Base-by-base conservation (phyloP, 2,329 filamentous ascomycete species). In the Raffaelea albimanens region DNA sequence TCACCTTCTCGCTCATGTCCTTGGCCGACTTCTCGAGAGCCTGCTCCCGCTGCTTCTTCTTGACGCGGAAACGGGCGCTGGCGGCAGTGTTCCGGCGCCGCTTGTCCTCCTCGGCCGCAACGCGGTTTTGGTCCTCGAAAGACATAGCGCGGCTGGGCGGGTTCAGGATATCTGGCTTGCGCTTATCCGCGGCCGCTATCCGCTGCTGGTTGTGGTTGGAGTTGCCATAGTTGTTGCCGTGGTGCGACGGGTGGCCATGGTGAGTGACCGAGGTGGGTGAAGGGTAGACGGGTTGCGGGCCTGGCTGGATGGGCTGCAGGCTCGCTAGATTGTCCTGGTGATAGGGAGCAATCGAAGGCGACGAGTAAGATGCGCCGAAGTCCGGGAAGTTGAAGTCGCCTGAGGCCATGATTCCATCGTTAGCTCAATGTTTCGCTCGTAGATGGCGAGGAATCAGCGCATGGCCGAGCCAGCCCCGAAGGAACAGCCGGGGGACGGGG, bases 31-130 rank as follows among this genome's bases (percentile, higher is more conserved):
- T 81, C 65, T 91, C 87, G 45, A 94, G 79, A 9, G 86, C 84
- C 65, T 90, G 85, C 70, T 95, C 88, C 44, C 88, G 83, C 68
- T 93, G 87, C 79, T 95, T 95, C 83, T 95, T 95, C 80, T 95
- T 95, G 62, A 93, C 81, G 50, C 88, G 84, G 75, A 95, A 95
- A 44, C 88, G 84, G 18, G 88, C 88, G 55, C 83, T 89, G 47
- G 88, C 88, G 29, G 88, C 88, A 2, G 89, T 94, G 68, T 95
- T 95, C 54, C 88, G 82, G 50, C 87, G 81, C 44, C 88, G 83
- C 70, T 94, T 94, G 63, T 95, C 88, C 66, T 95, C 88, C 64
- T 95, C 88, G 20, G 87, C 87, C 13, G 84, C 84, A 5, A 81
- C 56, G 36, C 85, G 82, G 13, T 83, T 83, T 36, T 79, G 72